Base-by-base conservation (phyloP, 441 rosid genomes). In the Gossypium gossypioides region DNA sequence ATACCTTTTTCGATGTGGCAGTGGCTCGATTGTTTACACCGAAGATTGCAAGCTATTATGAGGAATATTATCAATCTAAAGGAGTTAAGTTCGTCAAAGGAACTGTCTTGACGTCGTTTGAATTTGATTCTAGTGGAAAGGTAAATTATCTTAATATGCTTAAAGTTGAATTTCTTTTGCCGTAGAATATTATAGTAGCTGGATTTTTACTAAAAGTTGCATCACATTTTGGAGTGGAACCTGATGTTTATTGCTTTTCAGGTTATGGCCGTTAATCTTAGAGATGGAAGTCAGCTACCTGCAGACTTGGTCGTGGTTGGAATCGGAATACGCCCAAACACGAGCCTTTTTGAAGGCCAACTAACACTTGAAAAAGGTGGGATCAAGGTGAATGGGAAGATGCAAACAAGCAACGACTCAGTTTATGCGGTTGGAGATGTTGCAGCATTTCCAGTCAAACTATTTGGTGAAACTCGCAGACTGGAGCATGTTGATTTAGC, bases 401-500 rank as follows among this genome's bases (percentile, higher is more conserved):
- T 94, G 86, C 99, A 89, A 79, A 80, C 97, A 6, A 94, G 97
- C 86, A 87, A 87, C 81, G 81, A 80, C 82, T 89, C 93, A 0
- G 89, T 94, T 50, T 90, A 90, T 61, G 99, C 97, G 29, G 89
- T 94, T 46, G 97, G 99, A 40, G 99, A 94, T 74, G 97, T 89
- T 79, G 99, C 99, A 50, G 72, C 94, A 24, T 92, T 94, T 75
- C 97, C 96, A 10, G 92, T 94, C 83, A 87, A 85, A 77, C 78
- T 89, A 55, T 87, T 86, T 58, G 88, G 91, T 1, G 97, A 90
- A 76, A 88, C 76, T 72, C 88, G 97, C 48, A 89, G 99, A 81
- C 97, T 94, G 46, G 99, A 92, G 86, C 99, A 92, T 55, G 97
- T 94, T 24, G 97, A 90, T 79, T 88, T 87, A 0, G 97, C 97